A percentile compares a stretch with the other conserved stretches of the same genome.
phyloP scores from a whole-genome alignment of 2,329 filamentous ascomycete species.

The Neonectria coccinea region DNA sequence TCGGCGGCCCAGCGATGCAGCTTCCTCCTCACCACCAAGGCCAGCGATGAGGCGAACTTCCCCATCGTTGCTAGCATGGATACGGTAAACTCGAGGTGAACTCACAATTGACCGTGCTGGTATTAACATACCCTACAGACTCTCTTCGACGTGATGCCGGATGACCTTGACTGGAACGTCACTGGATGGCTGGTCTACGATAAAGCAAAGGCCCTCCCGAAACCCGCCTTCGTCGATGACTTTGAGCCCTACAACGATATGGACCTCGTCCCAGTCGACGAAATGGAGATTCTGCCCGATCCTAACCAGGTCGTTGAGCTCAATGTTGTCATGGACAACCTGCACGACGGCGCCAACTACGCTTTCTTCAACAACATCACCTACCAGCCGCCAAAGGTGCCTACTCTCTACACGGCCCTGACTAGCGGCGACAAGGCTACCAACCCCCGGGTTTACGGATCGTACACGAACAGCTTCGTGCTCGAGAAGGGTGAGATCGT shows the following conservation, averaged over 20 bases:
- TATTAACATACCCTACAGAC: constrained; percentile 53
- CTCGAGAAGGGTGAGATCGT: constrained; percentile 76
- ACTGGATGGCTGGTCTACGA: constrained; percentile 75
- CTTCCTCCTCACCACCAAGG: constrained; percentile 71
- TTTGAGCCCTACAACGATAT: constrained; percentile 81
- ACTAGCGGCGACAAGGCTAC: constrained; percentile 69
- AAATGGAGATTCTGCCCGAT: constrained; percentile 67
- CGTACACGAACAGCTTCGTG: constrained; percentile 74
- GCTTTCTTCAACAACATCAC: constrained; percentile 83
- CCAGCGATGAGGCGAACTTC: constrained; percentile 71
- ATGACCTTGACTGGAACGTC: constrained; percentile 74
- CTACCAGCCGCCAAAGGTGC: constrained; percentile 80
- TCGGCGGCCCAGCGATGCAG: constrained; percentile 75
- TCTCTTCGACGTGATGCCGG: constrained; percentile 76
- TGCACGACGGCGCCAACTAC: constrained; percentile 69
- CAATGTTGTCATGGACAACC: constrained; percentile 71
- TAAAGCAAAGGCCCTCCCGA: constrained; percentile 56
- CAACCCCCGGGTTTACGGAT: constrained; percentile 73
- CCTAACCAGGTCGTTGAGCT: constrained; percentile 74
- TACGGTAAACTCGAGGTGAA: constrained; percentile 55
- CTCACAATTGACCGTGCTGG: not conserved
- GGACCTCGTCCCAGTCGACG: constrained; percentile 75
- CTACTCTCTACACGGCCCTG: constrained; percentile 81
- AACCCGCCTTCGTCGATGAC: constrained; percentile 67
- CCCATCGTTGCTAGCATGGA: constrained; percentile 79